Evolutionary conservation across 2,329 filamentous ascomycete genomes (phyloP).

Genomic region (Talaromyces sp.): DNA sequence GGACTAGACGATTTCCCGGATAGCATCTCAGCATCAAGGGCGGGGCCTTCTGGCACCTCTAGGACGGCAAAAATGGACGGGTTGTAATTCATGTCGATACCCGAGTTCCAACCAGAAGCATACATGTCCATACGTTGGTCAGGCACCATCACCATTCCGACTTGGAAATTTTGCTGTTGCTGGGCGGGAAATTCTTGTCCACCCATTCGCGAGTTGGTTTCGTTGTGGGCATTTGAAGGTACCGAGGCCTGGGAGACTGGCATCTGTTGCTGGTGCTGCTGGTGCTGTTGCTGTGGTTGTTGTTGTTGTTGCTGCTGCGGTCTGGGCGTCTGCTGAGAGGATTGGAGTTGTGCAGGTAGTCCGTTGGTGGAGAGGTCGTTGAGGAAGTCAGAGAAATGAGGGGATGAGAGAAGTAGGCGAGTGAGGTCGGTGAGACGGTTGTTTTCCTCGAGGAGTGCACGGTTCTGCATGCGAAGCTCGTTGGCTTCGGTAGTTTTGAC

Average conservation of each 20-base stretch:
- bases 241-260: slow-evolving; percentile 34
- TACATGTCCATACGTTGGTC: slow-evolving; percentile 67
- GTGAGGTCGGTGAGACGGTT: slow-evolving; percentile 71
- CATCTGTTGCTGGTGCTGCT: slow-evolving; percentile 26
- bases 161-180: slow-evolving; percentile 50
- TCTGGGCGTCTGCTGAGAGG: slow-evolving; percentile 27
- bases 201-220: slow-evolving; percentile 57
- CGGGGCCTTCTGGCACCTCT: slow-evolving; percentile 64
- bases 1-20: slow-evolving; percentile 65
- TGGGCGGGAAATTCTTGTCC: slow-evolving; percentile 54
- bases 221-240: slow-evolving; percentile 57
- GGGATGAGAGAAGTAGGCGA: slow-evolving; percentile 74
- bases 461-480: slow-evolving; percentile 76
- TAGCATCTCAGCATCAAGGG: slow-evolving; percentile 58
- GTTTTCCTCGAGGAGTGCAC: slow-evolving; percentile 78
- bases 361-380: slow-evolving; percentile 64
- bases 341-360: slow-evolving; percentile 32
- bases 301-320: slow-evolving; percentile 38
- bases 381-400: slow-evolving; percentile 78
- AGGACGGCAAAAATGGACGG: slow-evolving; percentile 59
- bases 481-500: slow-evolving; percentile 78
- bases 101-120: slow-evolving; percentile 41
- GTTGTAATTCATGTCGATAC: slow-evolving; percentile 43
- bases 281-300: slow-evolving; percentile 29
- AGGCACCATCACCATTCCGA: slow-evolving; percentile 78